Base-by-base conservation (phyloP, 1,139 yeast species). In the Lodderomyces elongisporus region DNA sequence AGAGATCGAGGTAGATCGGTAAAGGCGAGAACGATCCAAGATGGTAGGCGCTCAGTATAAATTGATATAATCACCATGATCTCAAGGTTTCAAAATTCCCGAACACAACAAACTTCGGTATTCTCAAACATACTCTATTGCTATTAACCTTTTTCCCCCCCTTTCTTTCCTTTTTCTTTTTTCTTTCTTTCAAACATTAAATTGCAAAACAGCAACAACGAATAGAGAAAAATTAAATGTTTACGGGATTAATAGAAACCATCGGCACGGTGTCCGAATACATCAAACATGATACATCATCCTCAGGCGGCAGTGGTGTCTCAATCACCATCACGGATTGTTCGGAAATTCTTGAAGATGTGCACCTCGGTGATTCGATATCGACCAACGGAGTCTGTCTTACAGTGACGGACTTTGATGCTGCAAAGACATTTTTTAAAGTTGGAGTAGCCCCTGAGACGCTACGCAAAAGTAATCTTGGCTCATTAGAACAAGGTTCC, bases 401-500 rank as follows among this genome's bases (percentile, higher is more conserved):
- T 32, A 93, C 99, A 0, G 96, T 91, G n/a, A 88, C 95, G 0
- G 89, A 82, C 47, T 88, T 85, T 48, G 70, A 67, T 40, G 62
- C 62, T 4, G 60, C 48, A 3, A 56, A 53, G 32, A 58, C 70
- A 10, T 53, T 55, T 34, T 91, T 91, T 66, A 87, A 84, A 52
- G 94, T 89, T 3, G 98, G 98, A 0, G 66, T 93, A 22, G 85
- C 96, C 1, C 95, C 95, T 5, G 99, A 91, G 54, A 89, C 98
- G 0, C 66, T 91, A 33, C 76, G 88, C 40, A 70, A 94, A 41
- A 79, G 95, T 3, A 81, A 84, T 45, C 63, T 91, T 35, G 93
- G 91, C 1, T 58, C 57, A 5, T 64, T 85, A 43, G 58, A 55
- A 40, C 39, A 47, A 0, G 91, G 88, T 2, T 58, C 74, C 17